Percentiles rank a stretch among this genome's conserved stretches.
These are phyloP conservation scores for Moesziomyces globuligerus DNA, from an alignment of 1,284 basidiomycete species.

Conservation along the genomic window DNA sequence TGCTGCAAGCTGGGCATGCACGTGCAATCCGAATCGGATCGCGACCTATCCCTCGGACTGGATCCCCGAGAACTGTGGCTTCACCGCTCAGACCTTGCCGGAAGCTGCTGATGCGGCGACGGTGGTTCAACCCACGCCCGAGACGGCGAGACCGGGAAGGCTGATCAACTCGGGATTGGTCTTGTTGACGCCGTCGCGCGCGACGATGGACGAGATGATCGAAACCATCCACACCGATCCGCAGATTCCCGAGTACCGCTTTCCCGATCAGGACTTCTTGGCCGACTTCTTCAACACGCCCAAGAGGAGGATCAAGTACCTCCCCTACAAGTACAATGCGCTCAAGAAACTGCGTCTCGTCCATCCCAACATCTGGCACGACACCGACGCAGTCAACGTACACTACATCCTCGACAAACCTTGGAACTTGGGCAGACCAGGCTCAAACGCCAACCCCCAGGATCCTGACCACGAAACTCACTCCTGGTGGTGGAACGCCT, in stretches of 20 bases:
- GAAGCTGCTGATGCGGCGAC: conserved; percentile 68
- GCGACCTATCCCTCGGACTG: conserved; percentile 88
- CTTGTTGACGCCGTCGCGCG: conserved; percentile 76
- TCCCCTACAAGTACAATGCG: conserved; percentile 86
- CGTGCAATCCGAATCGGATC: conserved; percentile 88
- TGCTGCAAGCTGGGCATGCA: conserved; percentile 86
- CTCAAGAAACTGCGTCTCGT: conserved; percentile 79
- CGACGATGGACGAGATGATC: conserved; percentile 73
- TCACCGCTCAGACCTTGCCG: conserved; percentile 71
- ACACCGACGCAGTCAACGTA: conserved; percentile 74
- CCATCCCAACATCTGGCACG: conserved; percentile 79
- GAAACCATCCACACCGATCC: conserved; percentile 77
- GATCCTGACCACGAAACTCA: conserved; percentile 50
- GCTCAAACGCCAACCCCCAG: neutral
- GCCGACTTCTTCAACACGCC: conserved; percentile 76
- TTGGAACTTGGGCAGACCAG: conserved; percentile 45
- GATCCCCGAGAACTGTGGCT: conserved; percentile 88
- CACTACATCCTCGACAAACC: conserved; percentile 65
- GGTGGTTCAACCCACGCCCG: conserved; percentile 67
- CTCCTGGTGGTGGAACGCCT: conserved; percentile 59
- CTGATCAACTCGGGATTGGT: conserved; percentile 90
- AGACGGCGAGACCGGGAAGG: conserved; percentile 77
- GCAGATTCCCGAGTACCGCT: conserved; percentile 77
- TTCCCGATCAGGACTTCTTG: conserved; percentile 93
- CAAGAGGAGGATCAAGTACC: conserved; percentile 71